Evolutionary conservation across 225 moss, liverwort and hornwort genomes (phyloP).

Genomic region (Physcomitrellopsis africana): DNA sequence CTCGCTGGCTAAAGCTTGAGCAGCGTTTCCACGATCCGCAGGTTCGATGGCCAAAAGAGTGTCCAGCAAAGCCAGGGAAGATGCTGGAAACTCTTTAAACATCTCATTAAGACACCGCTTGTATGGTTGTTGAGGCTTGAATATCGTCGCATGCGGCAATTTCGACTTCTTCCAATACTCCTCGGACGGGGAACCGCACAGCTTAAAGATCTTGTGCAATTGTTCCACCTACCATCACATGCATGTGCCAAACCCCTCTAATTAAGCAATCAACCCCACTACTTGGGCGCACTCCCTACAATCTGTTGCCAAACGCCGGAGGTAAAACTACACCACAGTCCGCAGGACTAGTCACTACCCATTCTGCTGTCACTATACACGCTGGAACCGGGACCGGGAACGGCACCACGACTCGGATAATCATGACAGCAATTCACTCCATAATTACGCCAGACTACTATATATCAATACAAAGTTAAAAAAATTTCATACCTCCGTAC

Average conservation of each 20-base stretch:
- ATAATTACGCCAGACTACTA: too few species aligned
- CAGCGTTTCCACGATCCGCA: slow-evolving; percentile 88
- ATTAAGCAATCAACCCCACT: not conserved
- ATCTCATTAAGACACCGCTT: slow-evolving; percentile 90
- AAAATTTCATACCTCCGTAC: slow-evolving; percentile 76
- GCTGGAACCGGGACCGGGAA: too few species aligned
- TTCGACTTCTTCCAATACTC: slow-evolving; percentile 99
- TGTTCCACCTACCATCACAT: slow-evolving; percentile 81
- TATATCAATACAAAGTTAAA: not conserved
- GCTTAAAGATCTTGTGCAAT: slow-evolving; percentile 94
- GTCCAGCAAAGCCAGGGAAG: slow-evolving; percentile 91
- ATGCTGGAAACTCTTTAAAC: slow-evolving; percentile 91
- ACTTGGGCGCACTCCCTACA: too few species aligned
- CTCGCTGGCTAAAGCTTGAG: slow-evolving; percentile 90
- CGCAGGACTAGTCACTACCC: too few species aligned
- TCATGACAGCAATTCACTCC: too few species aligned
- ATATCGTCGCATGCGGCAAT: slow-evolving; percentile 96
- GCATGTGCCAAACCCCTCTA: slow-evolving; percentile 9
- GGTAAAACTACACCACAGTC: too few species aligned
- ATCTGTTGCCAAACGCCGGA: too few species aligned
- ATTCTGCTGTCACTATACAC: too few species aligned
- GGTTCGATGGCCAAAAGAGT: slow-evolving; percentile 98
- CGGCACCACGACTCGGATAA: too few species aligned
- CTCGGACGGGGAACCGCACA: slow-evolving; percentile 98
- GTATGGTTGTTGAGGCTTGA: slow-evolving; percentile 98